Conservation (phyloP, 2,329 filamentous ascomycete species). For the Apiospora sp. region DNA sequence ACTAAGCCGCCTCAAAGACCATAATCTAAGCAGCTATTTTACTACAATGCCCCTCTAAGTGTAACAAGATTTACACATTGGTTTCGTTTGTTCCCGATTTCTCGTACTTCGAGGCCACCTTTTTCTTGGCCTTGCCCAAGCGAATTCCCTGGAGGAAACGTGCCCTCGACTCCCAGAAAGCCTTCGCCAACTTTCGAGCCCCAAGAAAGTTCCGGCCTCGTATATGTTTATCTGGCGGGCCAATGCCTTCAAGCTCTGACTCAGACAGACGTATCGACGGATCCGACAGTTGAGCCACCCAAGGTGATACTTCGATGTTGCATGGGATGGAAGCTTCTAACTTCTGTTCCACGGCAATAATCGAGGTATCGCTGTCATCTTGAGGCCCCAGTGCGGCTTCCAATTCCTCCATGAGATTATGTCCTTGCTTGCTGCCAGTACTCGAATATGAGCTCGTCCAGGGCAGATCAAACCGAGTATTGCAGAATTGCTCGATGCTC, state of each 20-base stretch:
- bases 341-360: neutral
- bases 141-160: neutral
- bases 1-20: neutral
- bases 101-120: neutral
- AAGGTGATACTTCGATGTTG: neutral
- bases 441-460: neutral
- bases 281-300: neutral
- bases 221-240: neutral
- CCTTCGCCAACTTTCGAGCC: neutral
- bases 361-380: neutral
- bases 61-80: neutral
- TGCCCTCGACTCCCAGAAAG: neutral
- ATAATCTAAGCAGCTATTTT: neutral
- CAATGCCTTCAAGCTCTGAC: neutral
- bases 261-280: neutral
- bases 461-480: neutral
- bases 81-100: neutral
- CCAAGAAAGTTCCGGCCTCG: neutral
- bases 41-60: neutral
- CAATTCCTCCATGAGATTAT: neutral
- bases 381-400: neutral
- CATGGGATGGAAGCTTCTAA: neutral
- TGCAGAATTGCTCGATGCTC: neutral
- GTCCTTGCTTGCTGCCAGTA: neutral
- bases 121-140: neutral